Conservation (phyloP, 2,329 filamentous ascomycete genomes). For the Curvularia spicifera region DNA sequence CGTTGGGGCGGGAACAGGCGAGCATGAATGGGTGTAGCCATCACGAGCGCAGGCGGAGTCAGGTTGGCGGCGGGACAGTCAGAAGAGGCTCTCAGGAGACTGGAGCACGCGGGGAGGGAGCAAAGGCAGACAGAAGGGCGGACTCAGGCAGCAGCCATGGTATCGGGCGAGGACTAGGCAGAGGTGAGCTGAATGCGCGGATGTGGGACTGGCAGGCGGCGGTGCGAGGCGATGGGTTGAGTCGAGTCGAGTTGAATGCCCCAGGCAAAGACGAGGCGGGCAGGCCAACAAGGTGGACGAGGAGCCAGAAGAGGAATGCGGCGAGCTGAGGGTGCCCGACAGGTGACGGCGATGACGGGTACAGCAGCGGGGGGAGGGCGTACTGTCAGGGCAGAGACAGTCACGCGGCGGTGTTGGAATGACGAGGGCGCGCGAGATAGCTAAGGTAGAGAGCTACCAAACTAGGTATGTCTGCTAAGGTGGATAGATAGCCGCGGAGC, state of each 20-base stretch:
- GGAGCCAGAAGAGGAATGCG: not conserved
- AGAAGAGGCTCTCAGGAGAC: conserved; percentile 39
- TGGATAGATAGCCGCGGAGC: conserved; percentile 14
- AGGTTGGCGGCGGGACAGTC: conserved; percentile 33
- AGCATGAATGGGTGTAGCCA: conserved; percentile 44
- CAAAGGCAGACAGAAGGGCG: conserved; percentile 1
- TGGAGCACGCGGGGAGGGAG: conserved; percentile 34
- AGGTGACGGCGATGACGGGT: conserved; percentile 3
- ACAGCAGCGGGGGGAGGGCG: not conserved
- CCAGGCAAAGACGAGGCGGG: not conserved
- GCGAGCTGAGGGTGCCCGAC: not conserved
- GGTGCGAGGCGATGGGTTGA: not conserved
- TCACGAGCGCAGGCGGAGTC: conserved; percentile 46
- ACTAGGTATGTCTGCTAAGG: too few species aligned
- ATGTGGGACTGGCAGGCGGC: conserved; percentile 17
- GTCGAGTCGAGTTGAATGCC: not conserved
- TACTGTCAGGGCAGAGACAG: conserved; percentile 12
- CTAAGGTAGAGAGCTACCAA: conserved; percentile 15
- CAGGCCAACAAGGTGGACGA: not conserved
- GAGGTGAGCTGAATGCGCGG: conserved; percentile 43
- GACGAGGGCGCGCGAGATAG: conserved; percentile 29
- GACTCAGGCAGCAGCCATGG: conserved; percentile 50
- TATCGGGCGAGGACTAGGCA: conserved; percentile 23
- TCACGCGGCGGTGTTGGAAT: conserved; percentile 44
- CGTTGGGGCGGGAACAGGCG: conserved; percentile 43